Conservation (phyloP, 805 yeast genomes). For the Brettanomyces anomalus region DNA sequence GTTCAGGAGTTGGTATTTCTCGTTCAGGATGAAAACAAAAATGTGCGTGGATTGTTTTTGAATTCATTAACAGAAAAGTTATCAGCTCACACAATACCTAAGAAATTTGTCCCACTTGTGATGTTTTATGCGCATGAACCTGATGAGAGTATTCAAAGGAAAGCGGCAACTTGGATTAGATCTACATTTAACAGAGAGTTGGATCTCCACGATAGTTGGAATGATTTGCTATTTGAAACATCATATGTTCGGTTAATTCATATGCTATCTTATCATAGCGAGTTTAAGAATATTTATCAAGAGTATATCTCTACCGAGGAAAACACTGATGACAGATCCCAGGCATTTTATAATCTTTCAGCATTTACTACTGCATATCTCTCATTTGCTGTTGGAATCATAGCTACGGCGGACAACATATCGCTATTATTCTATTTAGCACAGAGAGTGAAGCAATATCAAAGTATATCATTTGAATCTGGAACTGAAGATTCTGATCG, state of each 20-base stretch:
- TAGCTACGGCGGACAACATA: conserved; percentile 58
- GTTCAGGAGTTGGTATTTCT: conserved; percentile 46
- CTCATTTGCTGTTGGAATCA: conserved; percentile 46
- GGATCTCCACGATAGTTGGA: conserved; percentile 13
- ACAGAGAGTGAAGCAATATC: conserved; percentile 69
- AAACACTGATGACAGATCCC: conserved; percentile 3
- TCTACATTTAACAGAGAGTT: conserved; percentile 39
- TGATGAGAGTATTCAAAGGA: conserved; percentile 34
- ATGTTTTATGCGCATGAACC: conserved; percentile 79
- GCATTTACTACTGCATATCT: conserved; percentile 52
- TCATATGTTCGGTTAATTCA: conserved; percentile 60
- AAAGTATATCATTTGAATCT: conserved; percentile 42
- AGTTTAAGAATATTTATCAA: conserved; percentile 37
- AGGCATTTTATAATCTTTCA: conserved; percentile 31
- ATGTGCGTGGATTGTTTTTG: conserved; percentile 48
- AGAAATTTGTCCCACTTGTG: conserved; percentile 55
- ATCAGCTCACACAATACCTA: conserved; percentile 46
- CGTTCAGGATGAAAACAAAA: conserved; percentile 55
- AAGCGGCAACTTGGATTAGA: conserved; percentile 61
- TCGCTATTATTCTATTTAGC: conserved; percentile 69
- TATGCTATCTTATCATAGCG: conserved; percentile 67
- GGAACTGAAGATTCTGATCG: conserved; percentile 16
- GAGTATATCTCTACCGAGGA: conserved; percentile 8
- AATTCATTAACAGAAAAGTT: conserved; percentile 41
- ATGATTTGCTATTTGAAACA: conserved; percentile 51